Conservation (phyloP, 179 eudicot genomes). For the Amaranthus tricolor region DNA sequence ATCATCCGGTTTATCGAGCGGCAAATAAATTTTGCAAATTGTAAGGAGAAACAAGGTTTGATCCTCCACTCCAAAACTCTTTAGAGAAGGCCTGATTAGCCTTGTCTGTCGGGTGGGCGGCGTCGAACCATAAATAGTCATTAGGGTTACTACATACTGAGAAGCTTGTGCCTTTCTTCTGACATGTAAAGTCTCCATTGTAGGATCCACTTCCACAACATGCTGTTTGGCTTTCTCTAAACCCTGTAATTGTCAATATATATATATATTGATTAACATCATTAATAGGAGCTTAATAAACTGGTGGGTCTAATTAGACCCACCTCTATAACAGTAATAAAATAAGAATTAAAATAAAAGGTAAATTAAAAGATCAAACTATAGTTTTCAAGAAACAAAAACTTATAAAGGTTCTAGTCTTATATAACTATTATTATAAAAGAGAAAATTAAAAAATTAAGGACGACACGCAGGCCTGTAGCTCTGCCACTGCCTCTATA, state of each 20-base stretch:
- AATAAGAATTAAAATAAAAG: no score
- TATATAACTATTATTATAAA: no score
- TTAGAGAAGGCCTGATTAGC: conserved; percentile 33
- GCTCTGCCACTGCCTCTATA: no score
- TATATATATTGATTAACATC: background rate
- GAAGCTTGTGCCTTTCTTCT: conserved; percentile 28
- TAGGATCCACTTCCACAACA: conserved; percentile 40
- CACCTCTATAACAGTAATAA: no score
- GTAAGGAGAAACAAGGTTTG: conserved; percentile 30
- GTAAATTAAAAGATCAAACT: no score
- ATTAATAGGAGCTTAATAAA: background rate
- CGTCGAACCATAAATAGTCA: conserved; percentile 35
- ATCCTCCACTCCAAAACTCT: conserved; percentile 33
- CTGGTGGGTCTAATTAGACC: no score
- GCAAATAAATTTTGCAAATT: conserved; percentile 30
- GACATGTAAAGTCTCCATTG: conserved; percentile 38
- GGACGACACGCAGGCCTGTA: no score
- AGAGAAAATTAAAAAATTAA: no score
- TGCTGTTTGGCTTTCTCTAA: conserved; percentile 32
- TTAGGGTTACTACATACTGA: conserved; percentile 31
- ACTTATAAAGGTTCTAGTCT: no score
- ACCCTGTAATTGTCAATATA: conserved; percentile 24
- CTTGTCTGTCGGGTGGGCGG: conserved; percentile 33
- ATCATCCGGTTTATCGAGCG: background rate
- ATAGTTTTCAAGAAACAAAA: no score